A percentile compares a stretch with the other conserved stretches of the same genome.
phyloP scores from a whole-genome alignment of 1,284 basidiomycete genomes.

The Irpex sp. region DNA sequence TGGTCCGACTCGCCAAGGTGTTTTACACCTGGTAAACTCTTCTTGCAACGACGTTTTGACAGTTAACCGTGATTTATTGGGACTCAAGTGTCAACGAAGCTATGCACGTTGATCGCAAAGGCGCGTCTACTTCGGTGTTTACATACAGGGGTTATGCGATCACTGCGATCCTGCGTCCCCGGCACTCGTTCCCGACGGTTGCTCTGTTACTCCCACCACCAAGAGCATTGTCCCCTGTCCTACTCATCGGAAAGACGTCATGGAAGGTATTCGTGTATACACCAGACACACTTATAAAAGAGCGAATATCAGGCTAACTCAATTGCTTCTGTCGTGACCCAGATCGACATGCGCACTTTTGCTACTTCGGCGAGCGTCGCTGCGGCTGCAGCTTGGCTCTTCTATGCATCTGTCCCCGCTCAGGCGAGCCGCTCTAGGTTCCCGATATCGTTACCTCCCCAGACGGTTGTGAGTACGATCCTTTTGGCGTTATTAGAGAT shows the following conservation, averaged over 20 bases:
- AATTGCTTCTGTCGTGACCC: not conserved
- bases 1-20: not conserved
- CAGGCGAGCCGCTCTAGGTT: not conserved
- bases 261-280: not conserved
- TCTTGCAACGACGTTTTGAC: not conserved
- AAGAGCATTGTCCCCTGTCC: not conserved
- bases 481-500: not conserved
- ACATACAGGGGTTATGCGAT: not conserved
- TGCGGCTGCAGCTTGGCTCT: not conserved
- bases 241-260: not conserved
- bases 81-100: not conserved
- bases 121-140: not conserved
- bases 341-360: not conserved
- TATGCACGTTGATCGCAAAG: not conserved
- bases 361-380: not conserved
- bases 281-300: not conserved
- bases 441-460: not conserved
- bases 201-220: not conserved
- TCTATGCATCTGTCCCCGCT: not conserved
- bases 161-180: not conserved
- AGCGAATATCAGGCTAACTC: not conserved
- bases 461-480: not conserved
- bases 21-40: not conserved
- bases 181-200: not conserved
- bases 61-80: not conserved